phyloP scores from a whole-genome alignment of 768 basidiomycete species.

The Hemileccinum rubropunctum region DNA sequence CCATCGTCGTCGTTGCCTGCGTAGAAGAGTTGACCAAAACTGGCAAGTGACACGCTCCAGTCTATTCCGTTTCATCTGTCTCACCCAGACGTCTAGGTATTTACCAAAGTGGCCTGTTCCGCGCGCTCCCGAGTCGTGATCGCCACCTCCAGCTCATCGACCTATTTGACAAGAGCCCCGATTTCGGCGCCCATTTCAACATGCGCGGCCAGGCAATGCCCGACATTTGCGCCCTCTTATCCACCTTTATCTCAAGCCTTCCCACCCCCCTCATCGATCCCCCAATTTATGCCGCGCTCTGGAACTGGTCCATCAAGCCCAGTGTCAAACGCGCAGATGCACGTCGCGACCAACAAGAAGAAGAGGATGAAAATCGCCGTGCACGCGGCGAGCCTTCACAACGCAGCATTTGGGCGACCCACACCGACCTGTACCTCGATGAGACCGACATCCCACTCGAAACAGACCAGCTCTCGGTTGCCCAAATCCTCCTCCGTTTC shows the following conservation, averaged over 20 bases:
- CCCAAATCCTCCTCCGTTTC: slow-evolving; percentile 50
- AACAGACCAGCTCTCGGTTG: slow-evolving; percentile 35
- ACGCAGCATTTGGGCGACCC: slow-evolving; percentile 6
- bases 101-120: slow-evolving; percentile 42
- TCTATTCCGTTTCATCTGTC: neutral
- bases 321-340: slow-evolving; percentile 36
- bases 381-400: slow-evolving; percentile 26
- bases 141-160: slow-evolving; percentile 39
- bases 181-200: slow-evolving; percentile 21
- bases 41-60: slow-evolving; percentile 20
- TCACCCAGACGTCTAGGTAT: slow-evolving; percentile 31
- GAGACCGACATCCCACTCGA: slow-evolving; percentile 27
- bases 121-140: slow-evolving; percentile 39
- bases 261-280: slow-evolving; percentile 45
- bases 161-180: slow-evolving; percentile 34
- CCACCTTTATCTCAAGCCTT: slow-evolving; percentile 46
- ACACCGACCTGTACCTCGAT: slow-evolving; percentile 15
- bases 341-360: slow-evolving; percentile 26
- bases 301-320: slow-evolving; percentile 44
- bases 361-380: slow-evolving; percentile 33
- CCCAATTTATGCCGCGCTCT: slow-evolving; percentile 40
- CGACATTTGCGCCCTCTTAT: slow-evolving; percentile 45
- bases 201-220: slow-evolving; percentile 39
- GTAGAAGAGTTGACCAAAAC: slow-evolving; percentile 48
- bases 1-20: slow-evolving; percentile 39